Evolutionary conservation across 805 yeast genomes (phyloP).

Genomic region (Wickerhamomyces tratensis): DNA sequence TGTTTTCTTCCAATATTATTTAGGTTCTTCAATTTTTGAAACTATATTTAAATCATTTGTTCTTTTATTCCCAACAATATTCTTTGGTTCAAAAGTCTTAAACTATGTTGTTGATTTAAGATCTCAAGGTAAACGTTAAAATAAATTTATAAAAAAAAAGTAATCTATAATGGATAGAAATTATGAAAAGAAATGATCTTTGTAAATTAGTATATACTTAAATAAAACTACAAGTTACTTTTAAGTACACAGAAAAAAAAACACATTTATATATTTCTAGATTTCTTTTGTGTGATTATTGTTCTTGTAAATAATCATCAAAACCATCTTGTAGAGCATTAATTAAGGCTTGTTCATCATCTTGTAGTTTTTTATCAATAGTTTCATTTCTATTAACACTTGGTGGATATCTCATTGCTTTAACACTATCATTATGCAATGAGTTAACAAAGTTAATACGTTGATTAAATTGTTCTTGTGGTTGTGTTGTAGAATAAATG

Average conservation of each 20-base stretch:
- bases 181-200: background rate
- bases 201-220: background rate
- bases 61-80: constrained; percentile 16
- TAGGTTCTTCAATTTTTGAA: constrained; percentile 14
- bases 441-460: constrained; percentile 89
- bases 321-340: constrained; percentile 17
- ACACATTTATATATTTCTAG: too few species aligned
- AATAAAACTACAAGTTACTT: too few species aligned
- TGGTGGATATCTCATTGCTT: constrained; percentile 87
- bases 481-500: constrained; percentile 78
- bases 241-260: too few species aligned
- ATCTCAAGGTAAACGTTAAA: constrained; percentile 18
- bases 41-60: constrained; percentile 11
- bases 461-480: constrained; percentile 83
- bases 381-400: constrained; percentile 15
- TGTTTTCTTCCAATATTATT: constrained; percentile 17
- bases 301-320: constrained; percentile 11
- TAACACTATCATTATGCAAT: constrained; percentile 84
- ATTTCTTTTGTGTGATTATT: too few species aligned
- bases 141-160: background rate
- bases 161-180: background rate
- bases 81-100: constrained; percentile 18
- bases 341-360: constrained; percentile 17
- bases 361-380: constrained; percentile 4
- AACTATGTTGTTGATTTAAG: constrained; percentile 17